phyloP scores from a whole-genome alignment of 306 rosid species.

The Alnus rubra region DNA sequence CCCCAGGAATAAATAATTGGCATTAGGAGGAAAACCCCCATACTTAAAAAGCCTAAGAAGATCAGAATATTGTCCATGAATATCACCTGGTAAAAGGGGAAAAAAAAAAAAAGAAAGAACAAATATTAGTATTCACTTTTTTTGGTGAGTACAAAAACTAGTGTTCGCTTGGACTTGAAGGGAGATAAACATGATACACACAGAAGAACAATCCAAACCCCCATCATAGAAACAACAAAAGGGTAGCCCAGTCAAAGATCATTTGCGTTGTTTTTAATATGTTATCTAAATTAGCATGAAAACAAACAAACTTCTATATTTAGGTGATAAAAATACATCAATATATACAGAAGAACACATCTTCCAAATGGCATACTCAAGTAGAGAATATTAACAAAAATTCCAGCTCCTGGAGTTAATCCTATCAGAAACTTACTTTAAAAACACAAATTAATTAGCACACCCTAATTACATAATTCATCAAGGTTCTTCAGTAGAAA shows the following conservation, averaged over 20 bases:
- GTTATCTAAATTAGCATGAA: background rate
- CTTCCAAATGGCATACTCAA: background rate
- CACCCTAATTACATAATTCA: background rate
- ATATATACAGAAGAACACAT: background rate
- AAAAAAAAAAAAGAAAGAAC: background rate
- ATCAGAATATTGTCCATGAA: conserved; percentile 48
- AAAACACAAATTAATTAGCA: no score
- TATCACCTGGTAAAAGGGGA: conserved; percentile 32
- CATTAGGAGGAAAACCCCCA: conserved; percentile 44
- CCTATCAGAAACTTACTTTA: no score
- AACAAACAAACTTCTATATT: background rate
- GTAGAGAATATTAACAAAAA: background rate
- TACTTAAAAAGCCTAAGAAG: conserved; percentile 45
- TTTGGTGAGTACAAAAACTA: background rate
- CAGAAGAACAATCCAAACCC: background rate
- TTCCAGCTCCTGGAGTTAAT: background rate
- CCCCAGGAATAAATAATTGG: conserved; percentile 41
- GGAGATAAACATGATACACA: background rate
- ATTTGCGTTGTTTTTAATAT: background rate
- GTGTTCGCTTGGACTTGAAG: background rate
- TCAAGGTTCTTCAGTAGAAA: background rate
- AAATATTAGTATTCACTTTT: background rate
- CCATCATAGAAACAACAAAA: background rate
- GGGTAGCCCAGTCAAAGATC: background rate
- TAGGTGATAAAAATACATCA: background rate